phyloP scores from a whole-genome alignment of 768 basidiomycete genomes.

The Nidula microcarpa region DNA sequence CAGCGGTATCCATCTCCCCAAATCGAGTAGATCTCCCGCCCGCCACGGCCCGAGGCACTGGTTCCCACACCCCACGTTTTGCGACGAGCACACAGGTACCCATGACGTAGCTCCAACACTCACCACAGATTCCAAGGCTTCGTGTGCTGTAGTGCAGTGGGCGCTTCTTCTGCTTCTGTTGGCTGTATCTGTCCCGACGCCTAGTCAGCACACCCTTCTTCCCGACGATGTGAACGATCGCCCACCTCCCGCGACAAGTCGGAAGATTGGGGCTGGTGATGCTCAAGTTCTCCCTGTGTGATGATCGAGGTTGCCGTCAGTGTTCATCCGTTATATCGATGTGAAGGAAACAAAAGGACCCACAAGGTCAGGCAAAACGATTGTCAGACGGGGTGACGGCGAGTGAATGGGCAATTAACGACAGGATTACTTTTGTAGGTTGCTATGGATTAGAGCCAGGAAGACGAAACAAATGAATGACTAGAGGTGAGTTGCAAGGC shows the following conservation, averaged over 20 bases:
- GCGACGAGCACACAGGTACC: slow-evolving; percentile 23
- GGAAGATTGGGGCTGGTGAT: not conserved
- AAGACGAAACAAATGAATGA: slow-evolving; percentile 41
- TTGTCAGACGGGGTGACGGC: slow-evolving; percentile 11
- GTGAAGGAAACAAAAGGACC: not conserved
- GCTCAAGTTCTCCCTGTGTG: not conserved
- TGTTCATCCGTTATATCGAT: not conserved
- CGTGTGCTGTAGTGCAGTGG: not conserved
- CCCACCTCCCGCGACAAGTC: not conserved
- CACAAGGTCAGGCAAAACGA: slow-evolving; percentile 14
- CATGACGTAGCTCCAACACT: slow-evolving; percentile 18
- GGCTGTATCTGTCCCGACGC: not conserved
- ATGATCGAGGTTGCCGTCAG: slow-evolving; percentile 2
- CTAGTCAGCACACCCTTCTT: not conserved
- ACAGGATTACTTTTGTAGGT: slow-evolving; percentile 26
- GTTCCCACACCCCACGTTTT: slow-evolving; percentile 37
- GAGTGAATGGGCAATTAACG: slow-evolving; percentile 13
- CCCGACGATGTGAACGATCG: not conserved
- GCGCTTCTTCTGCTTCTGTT: not conserved
- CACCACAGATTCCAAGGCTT: slow-evolving; percentile 2
- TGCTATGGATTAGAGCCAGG: slow-evolving; percentile 15
- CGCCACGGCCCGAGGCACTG: slow-evolving; percentile 14
- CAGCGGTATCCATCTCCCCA: slow-evolving; percentile 8
- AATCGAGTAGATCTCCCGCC: slow-evolving; percentile 18
- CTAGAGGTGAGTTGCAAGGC: slow-evolving; percentile 40